Evolutionary conservation across 1,139 yeast genomes (phyloP).

Genomic region (Pichia terricola): DNA sequence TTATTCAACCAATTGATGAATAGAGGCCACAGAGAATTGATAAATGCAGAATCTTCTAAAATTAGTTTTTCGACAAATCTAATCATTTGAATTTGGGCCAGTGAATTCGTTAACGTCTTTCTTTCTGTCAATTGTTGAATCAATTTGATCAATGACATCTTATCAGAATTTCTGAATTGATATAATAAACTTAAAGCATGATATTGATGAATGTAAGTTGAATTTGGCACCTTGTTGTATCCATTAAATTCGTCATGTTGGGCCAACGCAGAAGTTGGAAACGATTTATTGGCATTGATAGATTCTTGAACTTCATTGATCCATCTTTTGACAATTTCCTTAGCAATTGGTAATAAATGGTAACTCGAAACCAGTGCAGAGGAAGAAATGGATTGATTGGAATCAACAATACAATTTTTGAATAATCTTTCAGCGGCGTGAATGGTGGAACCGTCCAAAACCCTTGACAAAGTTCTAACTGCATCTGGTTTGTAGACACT

Average conservation of each 20-base stretch:
- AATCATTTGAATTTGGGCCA: slow-evolving; percentile 79
- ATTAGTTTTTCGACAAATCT: slow-evolving; percentile 71
- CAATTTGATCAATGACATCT: slow-evolving; percentile 87
- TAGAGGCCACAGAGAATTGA: slow-evolving; percentile 50
- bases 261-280: slow-evolving; percentile 48
- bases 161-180: slow-evolving; percentile 82
- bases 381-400: slow-evolving; percentile 77
- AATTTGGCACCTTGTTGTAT: slow-evolving; percentile 44
- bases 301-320: slow-evolving; percentile 91
- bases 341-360: slow-evolving; percentile 80
- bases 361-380: slow-evolving; percentile 91
- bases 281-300: slow-evolving; percentile 57
- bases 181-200: slow-evolving; percentile 91
- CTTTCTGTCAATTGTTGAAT: slow-evolving; percentile 62
- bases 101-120: slow-evolving; percentile 54
- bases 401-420: slow-evolving; percentile 88
- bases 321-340: slow-evolving; percentile 88
- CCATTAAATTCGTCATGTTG: slow-evolving; percentile 44
- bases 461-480: slow-evolving; percentile 81
- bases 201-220: slow-evolving; percentile 82
- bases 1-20: slow-evolving; percentile 67
- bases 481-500: slow-evolving; percentile 88
- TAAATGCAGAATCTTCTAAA: slow-evolving; percentile 45
- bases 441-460: slow-evolving; percentile 85
- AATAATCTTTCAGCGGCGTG: slow-evolving; percentile 90